Evolutionary conservation across 1,139 yeast species (phyloP), one percentile per base, ranked within the genome.

Genomic region (Chernovozyma sophiae-reginae): DNA sequence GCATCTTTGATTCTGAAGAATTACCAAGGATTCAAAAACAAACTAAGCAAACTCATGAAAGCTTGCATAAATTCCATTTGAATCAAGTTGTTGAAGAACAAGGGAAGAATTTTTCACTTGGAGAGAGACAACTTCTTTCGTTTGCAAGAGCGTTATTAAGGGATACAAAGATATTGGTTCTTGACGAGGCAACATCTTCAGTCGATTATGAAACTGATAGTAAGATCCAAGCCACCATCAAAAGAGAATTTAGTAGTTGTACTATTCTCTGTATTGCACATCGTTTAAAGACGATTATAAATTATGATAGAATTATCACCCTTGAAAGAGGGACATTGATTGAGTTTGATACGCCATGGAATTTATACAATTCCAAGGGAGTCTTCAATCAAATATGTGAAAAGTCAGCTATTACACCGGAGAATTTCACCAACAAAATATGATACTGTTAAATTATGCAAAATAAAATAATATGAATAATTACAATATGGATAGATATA

Each of bases 131-230:
- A 44, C 55, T 66, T 38, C 55, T 66, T 45, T 65, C 72, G 3
- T 64, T 66, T 43, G 71, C 71, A 0, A 52, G 72, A 43, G 71
- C 72, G 5, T 53, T 66, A 38, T 67, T 66, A 10, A 50, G 70
- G 34, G 59, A 60, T 29, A 56, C 65, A 18, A 64, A 62, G 44
- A 60, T 66, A 28, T 51, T 66, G 36, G 59, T 66, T 39, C 51
- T 66, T 27, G 72, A 66, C 47, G 72, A 66, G 48, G 72, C 72
- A 11, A 66, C 72, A 2, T 62, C 70, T 7, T 61, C 68, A 19
- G 72, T 66, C 33, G 72, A 66, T 49, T 66, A 64, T 42, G 68
- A 62, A 44, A 65, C 72, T 11, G 72, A 66, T 45, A 46, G 57
- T 10, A 64, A 60, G 40, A 64, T 66, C 34, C 72, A 66, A 46